phyloP scores from a whole-genome alignment of 2,329 filamentous ascomycete species.

The Alternaria gaisen region DNA sequence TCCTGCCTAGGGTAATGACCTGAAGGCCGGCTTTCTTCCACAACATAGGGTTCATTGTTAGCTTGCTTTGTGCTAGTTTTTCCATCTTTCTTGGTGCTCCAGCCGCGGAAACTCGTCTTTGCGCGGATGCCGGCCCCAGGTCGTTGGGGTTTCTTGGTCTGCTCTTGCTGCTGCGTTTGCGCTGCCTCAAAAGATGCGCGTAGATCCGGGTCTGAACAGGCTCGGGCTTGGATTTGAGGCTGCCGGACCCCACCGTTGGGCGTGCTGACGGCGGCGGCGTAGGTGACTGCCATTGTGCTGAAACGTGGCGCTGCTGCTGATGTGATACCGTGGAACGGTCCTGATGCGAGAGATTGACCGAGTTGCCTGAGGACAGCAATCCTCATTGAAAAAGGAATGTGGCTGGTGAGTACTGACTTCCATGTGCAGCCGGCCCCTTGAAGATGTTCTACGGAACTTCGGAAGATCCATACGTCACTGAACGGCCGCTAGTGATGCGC shows the following conservation, averaged over 20 bases:
- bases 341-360: neutral
- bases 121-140: slow-evolving; percentile 21
- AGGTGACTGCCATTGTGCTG: slow-evolving; percentile 24
- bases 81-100: slow-evolving; percentile 19
- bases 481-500: slow-evolving; percentile 26
- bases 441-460: slow-evolving; percentile 14
- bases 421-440: neutral
- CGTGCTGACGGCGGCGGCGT: slow-evolving; percentile 33
- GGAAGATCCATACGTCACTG: slow-evolving; percentile 32
- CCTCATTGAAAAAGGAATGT: slow-evolving; percentile 7
- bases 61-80: slow-evolving; percentile 5
- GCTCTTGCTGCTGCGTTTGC: slow-evolving; percentile 3
- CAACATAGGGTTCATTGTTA: slow-evolving; percentile 12
- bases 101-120: slow-evolving; percentile 27
- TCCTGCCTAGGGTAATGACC: slow-evolving; percentile 21
- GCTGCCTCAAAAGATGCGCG: slow-evolving; percentile 19
- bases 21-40: slow-evolving; percentile 14
- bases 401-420: neutral
- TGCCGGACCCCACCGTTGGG: slow-evolving; percentile 25
- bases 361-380: slow-evolving; percentile 11
- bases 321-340: neutral
- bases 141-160: slow-evolving; percentile 19
- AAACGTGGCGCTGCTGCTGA: neutral
- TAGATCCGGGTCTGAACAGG: slow-evolving; percentile 20
- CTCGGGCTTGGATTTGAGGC: slow-evolving; percentile 23